A percentile compares a stretch with the other conserved stretches of the same genome.
These are phyloP conservation scores for Trichoderma polysporum DNA, from an alignment of 2,329 filamentous ascomycete genomes.

Conservation along the genomic window DNA sequence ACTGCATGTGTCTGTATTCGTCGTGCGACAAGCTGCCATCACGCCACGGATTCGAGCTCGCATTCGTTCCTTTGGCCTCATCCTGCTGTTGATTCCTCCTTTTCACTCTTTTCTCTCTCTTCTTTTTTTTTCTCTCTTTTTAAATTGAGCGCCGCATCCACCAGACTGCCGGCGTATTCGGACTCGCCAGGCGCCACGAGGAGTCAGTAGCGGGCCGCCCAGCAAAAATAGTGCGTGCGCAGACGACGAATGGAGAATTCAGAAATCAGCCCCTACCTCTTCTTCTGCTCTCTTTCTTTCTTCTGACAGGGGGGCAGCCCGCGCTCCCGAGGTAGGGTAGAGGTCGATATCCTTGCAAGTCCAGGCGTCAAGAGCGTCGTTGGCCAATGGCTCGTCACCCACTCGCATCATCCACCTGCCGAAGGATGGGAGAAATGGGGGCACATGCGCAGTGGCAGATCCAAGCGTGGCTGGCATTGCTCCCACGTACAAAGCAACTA, in stretches of 20 bases:
- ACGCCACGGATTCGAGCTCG: background rate
- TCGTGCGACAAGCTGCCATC: background rate
- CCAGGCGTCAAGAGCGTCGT: background rate
- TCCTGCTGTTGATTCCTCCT: background rate
- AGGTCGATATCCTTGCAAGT: background rate
- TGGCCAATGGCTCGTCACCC: constrained; percentile 13
- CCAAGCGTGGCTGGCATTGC: constrained; percentile 4
- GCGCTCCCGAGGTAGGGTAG: constrained; percentile 16
- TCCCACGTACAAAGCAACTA: background rate
- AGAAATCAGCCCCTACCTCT: constrained; percentile 5
- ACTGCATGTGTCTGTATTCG: too few species aligned
- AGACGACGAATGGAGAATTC: constrained; percentile 10
- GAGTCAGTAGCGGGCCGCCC: constrained; percentile 5
- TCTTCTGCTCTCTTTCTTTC: background rate
- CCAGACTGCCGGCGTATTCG: constrained; percentile 16
- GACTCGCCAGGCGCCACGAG: constrained; percentile 12
- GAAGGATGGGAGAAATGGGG: constrained; percentile 11
- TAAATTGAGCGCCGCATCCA: too few species aligned
- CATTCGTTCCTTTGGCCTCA: background rate
- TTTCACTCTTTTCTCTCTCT: background rate
- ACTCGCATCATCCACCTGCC: constrained; percentile 4
- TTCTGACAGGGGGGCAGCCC: constrained; percentile 8
- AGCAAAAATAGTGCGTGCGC: constrained; percentile 4
- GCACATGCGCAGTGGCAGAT: constrained; percentile 20
- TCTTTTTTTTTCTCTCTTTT: background rate